Evolutionary conservation across 345 rosid genomes (phyloP).

Genomic region (Acer negundo): DNA sequence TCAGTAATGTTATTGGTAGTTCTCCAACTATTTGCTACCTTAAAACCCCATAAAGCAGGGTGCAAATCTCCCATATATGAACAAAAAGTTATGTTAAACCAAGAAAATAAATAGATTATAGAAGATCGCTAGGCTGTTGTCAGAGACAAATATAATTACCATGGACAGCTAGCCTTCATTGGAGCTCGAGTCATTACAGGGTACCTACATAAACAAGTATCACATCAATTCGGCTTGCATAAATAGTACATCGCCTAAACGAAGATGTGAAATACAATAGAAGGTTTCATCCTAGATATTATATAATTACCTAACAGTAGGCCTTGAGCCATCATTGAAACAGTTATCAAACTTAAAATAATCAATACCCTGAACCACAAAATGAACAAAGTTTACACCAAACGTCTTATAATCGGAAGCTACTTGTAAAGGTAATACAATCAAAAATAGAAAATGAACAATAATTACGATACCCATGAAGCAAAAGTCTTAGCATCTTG

Average conservation of each 20-base stretch:
- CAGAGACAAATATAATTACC: conserved; percentile 34
- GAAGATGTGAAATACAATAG: neutral
- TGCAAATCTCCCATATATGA: conserved; percentile 77
- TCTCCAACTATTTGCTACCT: conserved; percentile 92
- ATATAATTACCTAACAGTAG: conserved; percentile 56
- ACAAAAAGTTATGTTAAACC: neutral
- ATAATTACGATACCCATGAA: conserved; percentile 59
- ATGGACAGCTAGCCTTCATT: conserved; percentile 67
- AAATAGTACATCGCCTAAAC: neutral
- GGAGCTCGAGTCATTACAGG: conserved; percentile 88
- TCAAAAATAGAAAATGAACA: conserved; percentile 7
- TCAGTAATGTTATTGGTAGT: conserved; percentile 80
- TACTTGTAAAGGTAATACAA: neutral
- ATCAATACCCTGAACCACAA: conserved; percentile 67
- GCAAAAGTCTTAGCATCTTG: conserved; percentile 92
- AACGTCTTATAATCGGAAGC: neutral
- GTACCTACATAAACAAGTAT: conserved; percentile 45
- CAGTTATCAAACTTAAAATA: conserved; percentile 74
- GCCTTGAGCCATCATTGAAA: conserved; percentile 57
- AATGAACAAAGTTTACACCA: neutral
- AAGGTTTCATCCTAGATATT: neutral
- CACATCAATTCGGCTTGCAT: neutral
- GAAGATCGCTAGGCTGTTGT: too few species aligned
- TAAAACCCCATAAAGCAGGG: conserved; percentile 85
- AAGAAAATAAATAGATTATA: neutral